phyloP scores from a whole-genome alignment of 352 stramenopile species.

The Phytopythium mirpurense region DNA sequence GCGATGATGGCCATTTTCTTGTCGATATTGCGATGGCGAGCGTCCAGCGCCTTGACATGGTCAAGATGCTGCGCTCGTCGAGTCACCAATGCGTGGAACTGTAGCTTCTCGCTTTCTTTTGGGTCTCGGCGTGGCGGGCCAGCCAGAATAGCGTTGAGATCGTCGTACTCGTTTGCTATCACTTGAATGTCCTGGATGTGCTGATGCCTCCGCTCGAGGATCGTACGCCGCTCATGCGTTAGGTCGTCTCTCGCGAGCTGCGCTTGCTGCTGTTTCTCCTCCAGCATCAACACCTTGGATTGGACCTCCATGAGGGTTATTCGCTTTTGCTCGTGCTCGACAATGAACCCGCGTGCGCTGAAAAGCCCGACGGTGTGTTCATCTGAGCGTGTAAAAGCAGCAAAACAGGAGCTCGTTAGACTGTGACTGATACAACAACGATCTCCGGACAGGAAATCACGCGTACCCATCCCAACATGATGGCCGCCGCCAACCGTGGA shows the following conservation, averaged over 20 bases:
- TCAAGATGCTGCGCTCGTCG: conserved; percentile 35
- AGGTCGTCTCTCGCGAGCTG: conserved; percentile 34
- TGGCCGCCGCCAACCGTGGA: conserved; percentile 39
- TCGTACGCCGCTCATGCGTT: conserved; percentile 31
- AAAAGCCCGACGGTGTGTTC: conserved; percentile 47
- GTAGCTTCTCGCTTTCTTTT: conserved; percentile 47
- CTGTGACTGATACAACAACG: too few species aligned
- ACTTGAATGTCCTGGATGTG: conserved; percentile 46
- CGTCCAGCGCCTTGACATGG: conserved; percentile 41
- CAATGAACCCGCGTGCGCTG: conserved; percentile 29
- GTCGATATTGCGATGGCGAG: conserved; percentile 36
- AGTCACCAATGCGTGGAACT: conserved; percentile 54
- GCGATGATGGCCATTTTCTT: conserved; percentile 35
- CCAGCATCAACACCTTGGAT: conserved; percentile 38
- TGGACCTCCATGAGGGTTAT: conserved; percentile 46
- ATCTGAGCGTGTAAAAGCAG: conserved; percentile 16
- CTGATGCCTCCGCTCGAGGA: conserved; percentile 43
- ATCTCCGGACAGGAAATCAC: background rate
- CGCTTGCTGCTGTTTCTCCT: conserved; percentile 51
- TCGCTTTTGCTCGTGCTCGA: conserved; percentile 45
- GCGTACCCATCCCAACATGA: conserved; percentile 45
- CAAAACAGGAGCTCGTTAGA: conserved; percentile 1
- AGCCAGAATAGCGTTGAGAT: conserved; percentile 35
- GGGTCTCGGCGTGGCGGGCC: conserved; percentile 62
- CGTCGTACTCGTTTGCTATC: conserved; percentile 38